Base-by-base conservation (phyloP, 176 grass and related monocot genomes). In the Musa acuminata region DNA sequence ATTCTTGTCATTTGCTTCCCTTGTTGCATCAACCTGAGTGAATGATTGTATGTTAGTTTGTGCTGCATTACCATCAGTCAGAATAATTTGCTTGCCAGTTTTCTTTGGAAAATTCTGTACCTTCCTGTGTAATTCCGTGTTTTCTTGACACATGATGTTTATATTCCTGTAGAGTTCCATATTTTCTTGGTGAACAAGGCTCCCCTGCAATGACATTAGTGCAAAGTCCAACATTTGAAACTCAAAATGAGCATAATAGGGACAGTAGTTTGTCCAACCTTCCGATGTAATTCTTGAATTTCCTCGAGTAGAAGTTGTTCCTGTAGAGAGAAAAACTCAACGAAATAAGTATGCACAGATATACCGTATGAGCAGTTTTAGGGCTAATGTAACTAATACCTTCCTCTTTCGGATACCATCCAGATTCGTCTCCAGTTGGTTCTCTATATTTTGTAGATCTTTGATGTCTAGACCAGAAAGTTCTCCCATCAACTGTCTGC, bases 121-220 rank as follows among this genome's bases (percentile, higher is more conserved):
- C 74, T 87, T 93, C 72, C 81, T 85, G 9, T 58, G 77, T 75
- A 93, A 63, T 73, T 87, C 74, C 50, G 79, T 80, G 54, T 89
- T 89, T 57, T 89, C 87, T 68, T 87, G 77, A 59, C 70, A 57
- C 53, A 78, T 51, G 14, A 83, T 29, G 75, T 78, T 87, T 67
- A 87, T 57, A 72, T 85, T 85, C 55, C 81, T 80, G 73, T 81
- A 78, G 59, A 92, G 82, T 77, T 92, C 90, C 52, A 81, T 69
- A 14, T 89, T 93, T 58, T 93, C 87, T 77, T 79, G 80, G 52
- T 83, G 84, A 16, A 83, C 71, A 27, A 81, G 72, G 63, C 52
- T 84, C 83, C 79, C 84, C 87, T 93, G 29, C 53, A 63, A 22
- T 80, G 58, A 57, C 14, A 77, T 1, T 20, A 62, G 49, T 60